A percentile compares a stretch with the other conserved stretches of the same genome.
Evolutionary conservation across 2,329 filamentous ascomycete species (phyloP).

Genomic region (Aureobasidium sp.): DNA sequence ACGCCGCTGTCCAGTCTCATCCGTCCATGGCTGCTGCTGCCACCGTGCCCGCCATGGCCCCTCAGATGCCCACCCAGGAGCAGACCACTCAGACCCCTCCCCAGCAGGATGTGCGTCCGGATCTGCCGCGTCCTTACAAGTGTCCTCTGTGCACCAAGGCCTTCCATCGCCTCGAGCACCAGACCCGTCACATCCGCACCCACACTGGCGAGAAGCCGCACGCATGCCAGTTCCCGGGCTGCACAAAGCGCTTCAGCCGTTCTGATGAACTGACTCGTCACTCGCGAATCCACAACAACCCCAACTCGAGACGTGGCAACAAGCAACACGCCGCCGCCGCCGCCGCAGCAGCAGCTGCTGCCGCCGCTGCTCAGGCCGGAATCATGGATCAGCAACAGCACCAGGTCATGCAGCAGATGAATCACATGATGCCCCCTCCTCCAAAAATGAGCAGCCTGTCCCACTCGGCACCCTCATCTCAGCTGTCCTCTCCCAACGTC

Average conservation of each 20-base stretch:
- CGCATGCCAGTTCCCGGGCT: constrained; percentile 88
- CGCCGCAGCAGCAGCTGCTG: constrained; percentile 48
- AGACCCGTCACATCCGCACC: constrained; percentile 85
- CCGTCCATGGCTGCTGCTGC: constrained; percentile 38
- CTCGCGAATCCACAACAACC: constrained; percentile 98
- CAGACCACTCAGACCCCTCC: constrained; percentile 46
- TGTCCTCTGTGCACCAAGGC: constrained; percentile 97
- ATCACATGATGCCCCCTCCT: constrained; percentile 77
- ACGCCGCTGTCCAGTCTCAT: constrained; percentile 16
- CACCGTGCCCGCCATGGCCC: constrained; percentile 40
- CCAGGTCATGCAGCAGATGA: constrained; percentile 50
- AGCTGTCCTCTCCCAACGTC: constrained; percentile 86
- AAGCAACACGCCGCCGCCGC: constrained; percentile 64
- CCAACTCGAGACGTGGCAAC: constrained; percentile 89
- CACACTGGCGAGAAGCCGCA: constrained; percentile 98
- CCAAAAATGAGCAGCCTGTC: constrained; percentile 65
- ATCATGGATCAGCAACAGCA: constrained; percentile 43
- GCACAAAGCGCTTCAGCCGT: constrained; percentile 93
- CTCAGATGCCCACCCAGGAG: constrained; percentile 58
- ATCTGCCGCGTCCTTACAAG: constrained; percentile 94
- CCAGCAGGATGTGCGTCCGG: constrained; percentile 61
- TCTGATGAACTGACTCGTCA: constrained; percentile 95
- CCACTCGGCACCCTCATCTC: constrained; percentile 80
- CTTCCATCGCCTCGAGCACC: constrained; percentile 95
- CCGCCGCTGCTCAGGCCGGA: constrained; percentile 37